phyloP scores from a whole-genome alignment of 2,329 filamentous ascomycete species.

The Colletotrichum kahawae region DNA sequence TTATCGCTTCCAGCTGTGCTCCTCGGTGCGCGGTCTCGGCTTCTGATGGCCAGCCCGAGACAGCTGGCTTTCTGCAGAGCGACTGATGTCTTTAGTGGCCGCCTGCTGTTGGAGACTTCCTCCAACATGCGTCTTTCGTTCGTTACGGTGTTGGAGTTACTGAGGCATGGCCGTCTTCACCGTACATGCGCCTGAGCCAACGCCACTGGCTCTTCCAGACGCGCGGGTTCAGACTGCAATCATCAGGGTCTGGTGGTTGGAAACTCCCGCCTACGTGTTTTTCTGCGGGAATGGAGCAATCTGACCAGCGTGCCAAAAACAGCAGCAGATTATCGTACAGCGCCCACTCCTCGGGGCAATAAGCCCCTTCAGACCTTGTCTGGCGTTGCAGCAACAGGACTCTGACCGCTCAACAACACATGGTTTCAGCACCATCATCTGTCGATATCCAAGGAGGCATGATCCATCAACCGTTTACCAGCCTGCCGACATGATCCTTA shows the following conservation, averaged over 20 bases:
- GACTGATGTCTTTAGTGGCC: neutral
- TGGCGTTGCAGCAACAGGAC: neutral
- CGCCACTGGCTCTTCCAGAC: neutral
- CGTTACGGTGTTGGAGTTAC: neutral
- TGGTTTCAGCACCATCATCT: neutral
- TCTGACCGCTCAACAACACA: neutral
- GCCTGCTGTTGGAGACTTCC: neutral
- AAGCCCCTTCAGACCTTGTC: neutral
- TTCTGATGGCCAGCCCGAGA: neutral
- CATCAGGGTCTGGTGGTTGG: neutral
- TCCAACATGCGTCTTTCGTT: neutral
- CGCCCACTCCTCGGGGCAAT: neutral
- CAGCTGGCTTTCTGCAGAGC: neutral
- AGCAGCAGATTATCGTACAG: neutral
- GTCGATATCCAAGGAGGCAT: neutral
- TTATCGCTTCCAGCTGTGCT: neutral
- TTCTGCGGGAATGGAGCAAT: neutral
- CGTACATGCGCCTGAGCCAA: neutral
- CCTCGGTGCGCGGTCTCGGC: neutral
- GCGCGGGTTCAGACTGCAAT: neutral
- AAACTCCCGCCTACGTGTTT: neutral
- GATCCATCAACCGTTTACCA: neutral
- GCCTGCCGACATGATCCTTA: neutral
- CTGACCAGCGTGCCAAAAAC: neutral
- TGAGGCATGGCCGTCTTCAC: neutral